Evolutionary conservation across 2,329 filamentous ascomycete species (phyloP), one percentile per base, ranked within the genome.

Genomic region (Fusarium armeniacum): DNA sequence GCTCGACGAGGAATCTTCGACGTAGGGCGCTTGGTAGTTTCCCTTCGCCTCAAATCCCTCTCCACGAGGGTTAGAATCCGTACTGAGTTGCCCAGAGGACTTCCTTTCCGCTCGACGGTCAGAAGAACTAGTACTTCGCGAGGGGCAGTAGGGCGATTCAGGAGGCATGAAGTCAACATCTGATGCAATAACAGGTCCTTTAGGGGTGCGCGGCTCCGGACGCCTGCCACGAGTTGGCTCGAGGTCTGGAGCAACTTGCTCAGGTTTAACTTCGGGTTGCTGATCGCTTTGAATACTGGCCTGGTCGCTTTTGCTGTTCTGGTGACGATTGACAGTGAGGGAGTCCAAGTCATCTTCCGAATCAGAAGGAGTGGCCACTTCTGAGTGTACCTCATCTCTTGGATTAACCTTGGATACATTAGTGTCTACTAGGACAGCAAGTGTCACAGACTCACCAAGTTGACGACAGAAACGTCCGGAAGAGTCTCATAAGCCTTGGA

Each of bases 31-130:
- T 32, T 66, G 71, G 38, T 77, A 77, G 47, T 65, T 69, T 10
- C 45, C 49, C 18, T 45, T 24, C 12, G 18, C 24, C 35, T 53
- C 57, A 13, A 16, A 16, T 10, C 46, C 35, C 12, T 51, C 38
- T 11, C 7, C 24, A 24, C 36, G 33, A 24, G 28, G 26, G 9
- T 20, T 54, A 3, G 67, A 58, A 36, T 74, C 70, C 18, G 69
- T 57, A 26, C 73, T 72, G 10, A 67, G 26, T 28, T 69, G 70
- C 12, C 72, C 35, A 2, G 64, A 61, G 12, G 69, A 59, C 13
- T 66, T 67, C 26, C 78, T 65, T 44, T 78, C 71, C 22, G 73
- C 75, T 52, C 77, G 72, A 13, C 78, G 76, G 18, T 73, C 69
- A 26, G 73, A 69, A 28, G 78, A 76, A 30, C 76, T 73, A 32